Evolutionary conservation across 208 protist genomes (phyloP).

Genomic region (Wallacemonas sp.): DNA sequence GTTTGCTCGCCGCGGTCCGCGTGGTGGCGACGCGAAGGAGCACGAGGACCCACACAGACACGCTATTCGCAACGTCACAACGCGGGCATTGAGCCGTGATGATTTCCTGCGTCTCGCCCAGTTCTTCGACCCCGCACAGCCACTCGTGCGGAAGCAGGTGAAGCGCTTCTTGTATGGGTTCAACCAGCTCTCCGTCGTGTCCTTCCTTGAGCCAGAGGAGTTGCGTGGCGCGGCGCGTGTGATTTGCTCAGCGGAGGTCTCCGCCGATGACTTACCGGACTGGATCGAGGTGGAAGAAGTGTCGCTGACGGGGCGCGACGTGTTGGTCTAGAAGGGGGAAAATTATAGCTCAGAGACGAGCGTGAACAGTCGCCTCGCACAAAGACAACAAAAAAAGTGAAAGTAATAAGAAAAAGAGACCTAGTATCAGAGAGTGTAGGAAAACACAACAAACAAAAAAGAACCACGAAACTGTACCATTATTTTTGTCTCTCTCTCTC

Average conservation of each 20-base stretch:
- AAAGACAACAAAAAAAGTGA: too few species aligned
- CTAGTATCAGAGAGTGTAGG: too few species aligned
- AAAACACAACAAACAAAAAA: too few species aligned
- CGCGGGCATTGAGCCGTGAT: slow-evolving; percentile 18
- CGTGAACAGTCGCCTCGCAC: too few species aligned
- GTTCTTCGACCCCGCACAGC: slow-evolving; percentile 25
- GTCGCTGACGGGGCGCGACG: slow-evolving; percentile 18
- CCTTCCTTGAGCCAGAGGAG: slow-evolving; percentile 34
- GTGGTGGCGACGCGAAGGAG: not conserved
- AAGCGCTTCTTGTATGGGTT: slow-evolving; percentile 31
- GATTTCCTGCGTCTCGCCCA: slow-evolving; percentile 25
- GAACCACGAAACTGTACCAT: too few species aligned
- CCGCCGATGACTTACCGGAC: slow-evolving; percentile 23
- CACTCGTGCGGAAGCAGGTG: slow-evolving; percentile 30
- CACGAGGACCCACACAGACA: too few species aligned
- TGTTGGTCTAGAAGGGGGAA: slow-evolving; percentile 20
- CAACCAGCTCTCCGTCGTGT: slow-evolving; percentile 31
- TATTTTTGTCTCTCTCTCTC: too few species aligned
- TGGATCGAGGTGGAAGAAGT: slow-evolving; percentile 34
- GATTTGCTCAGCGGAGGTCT: slow-evolving; percentile 21
- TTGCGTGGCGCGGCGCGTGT: slow-evolving; percentile 25
- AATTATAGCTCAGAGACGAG: too few species aligned
- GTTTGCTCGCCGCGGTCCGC: slow-evolving; percentile 4
- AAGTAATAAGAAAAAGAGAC: too few species aligned
- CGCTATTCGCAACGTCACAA: slow-evolving; percentile 16